Conservation (phyloP, 768 basidiomycete species). For the Pisolithus microcarpus region DNA sequence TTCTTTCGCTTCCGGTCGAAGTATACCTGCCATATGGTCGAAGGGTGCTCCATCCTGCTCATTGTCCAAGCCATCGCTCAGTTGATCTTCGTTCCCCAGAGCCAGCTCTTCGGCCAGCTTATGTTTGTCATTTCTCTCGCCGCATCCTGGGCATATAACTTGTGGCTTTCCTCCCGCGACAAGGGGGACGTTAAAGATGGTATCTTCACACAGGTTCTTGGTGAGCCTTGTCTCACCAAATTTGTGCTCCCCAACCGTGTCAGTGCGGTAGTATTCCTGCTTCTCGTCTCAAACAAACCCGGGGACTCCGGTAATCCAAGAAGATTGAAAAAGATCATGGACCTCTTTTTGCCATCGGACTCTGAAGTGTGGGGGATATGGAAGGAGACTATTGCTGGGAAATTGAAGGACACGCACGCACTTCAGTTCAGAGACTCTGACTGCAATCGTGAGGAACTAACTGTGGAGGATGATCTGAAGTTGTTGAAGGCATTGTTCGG, state of each 20-base stretch:
- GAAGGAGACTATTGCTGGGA: neutral
- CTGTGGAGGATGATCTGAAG: neutral
- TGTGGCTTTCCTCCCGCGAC: constrained; percentile 28
- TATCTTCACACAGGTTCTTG: neutral
- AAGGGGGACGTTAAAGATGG: constrained; percentile 9
- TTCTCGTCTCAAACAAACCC: constrained; percentile 1
- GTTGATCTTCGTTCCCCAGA: too few relatives aligned
- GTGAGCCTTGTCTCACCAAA: constrained; percentile 5
- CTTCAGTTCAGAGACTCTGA: neutral
- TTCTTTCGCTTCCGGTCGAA: neutral
- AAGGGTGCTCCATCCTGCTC: too few relatives aligned
- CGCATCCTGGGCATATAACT: constrained; percentile 26
- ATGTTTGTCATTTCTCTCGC: too few relatives aligned
- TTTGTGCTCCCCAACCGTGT: constrained; percentile 6
- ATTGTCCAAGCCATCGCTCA: too few relatives aligned
- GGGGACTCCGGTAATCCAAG: neutral
- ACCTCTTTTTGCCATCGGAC: too few relatives aligned
- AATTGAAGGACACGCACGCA: neutral
- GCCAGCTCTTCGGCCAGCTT: too few relatives aligned
- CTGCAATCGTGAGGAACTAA: too few relatives aligned
- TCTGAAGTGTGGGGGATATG: too few relatives aligned
- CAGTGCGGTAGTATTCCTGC: constrained; percentile 8
- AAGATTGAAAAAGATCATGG: too few relatives aligned
- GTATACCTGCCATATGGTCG: neutral
- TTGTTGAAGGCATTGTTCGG: neutral